phyloP scores from a whole-genome alignment of 2,329 filamentous ascomycete genomes.

The Pyrenochaeta sp. region DNA sequence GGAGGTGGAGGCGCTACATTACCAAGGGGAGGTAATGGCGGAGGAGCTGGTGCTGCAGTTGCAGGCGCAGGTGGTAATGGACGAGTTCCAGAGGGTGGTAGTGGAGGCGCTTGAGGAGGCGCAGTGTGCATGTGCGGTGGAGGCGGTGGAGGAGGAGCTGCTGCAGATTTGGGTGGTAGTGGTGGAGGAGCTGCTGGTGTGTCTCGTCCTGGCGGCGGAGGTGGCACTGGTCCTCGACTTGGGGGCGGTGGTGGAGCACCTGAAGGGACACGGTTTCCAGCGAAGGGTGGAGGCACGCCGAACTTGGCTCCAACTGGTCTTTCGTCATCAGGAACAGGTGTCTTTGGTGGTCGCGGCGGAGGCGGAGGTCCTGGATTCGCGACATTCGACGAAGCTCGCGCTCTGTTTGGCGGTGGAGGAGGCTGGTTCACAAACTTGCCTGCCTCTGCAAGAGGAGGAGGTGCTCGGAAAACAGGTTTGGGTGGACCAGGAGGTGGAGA shows the following conservation, averaged over 20 bases:
- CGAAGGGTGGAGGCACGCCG: conserved; percentile 81
- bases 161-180: conserved; percentile 45
- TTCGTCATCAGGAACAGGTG: conserved; percentile 68
- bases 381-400: conserved; percentile 60
- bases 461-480: conserved; percentile 78
- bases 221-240: conserved; percentile 72
- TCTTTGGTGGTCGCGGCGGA: conserved; percentile 64
- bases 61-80: conserved; percentile 37
- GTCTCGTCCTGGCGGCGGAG: conserved; percentile 57
- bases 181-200: conserved; percentile 50
- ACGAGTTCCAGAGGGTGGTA: conserved; percentile 38
- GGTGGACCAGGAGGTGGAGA: conserved; percentile 69
- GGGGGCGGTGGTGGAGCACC: conserved; percentile 81
- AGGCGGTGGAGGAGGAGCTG: conserved; percentile 68
- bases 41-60: conserved; percentile 37
- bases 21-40: conserved; percentile 36
- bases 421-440: conserved; percentile 77
- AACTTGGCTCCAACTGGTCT: conserved; percentile 68
- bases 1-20: conserved; percentile 37
- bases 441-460: conserved; percentile 87
- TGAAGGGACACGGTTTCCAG: conserved; percentile 66
- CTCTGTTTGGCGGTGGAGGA: conserved; percentile 56
- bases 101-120: conserved; percentile 30
- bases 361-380: conserved; percentile 69
- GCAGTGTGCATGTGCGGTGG: conserved; percentile 51